These are phyloP conservation scores for Urtica urens DNA, from an alignment of 306 rosid genomes.

Conservation along the genomic window DNA sequence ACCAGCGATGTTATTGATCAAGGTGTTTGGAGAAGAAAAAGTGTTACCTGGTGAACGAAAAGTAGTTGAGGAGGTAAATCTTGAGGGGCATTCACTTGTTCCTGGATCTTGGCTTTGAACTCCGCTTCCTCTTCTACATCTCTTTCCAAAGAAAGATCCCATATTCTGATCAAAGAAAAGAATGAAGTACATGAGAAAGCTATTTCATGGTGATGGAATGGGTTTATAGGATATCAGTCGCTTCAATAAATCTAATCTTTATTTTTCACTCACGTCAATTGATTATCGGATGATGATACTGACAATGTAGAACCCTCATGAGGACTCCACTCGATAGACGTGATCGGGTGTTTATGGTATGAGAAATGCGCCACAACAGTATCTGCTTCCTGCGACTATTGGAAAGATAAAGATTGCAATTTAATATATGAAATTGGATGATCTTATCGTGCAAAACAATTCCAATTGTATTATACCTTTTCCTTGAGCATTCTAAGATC, in stretches of 20 bases:
- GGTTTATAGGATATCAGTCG: background rate
- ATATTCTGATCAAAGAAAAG: conserved; percentile 45
- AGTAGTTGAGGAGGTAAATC: conserved; percentile 96
- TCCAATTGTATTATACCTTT: conserved; percentile 36
- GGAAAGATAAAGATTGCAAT: conserved; percentile 7
- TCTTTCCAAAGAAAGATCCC: conserved; percentile 92
- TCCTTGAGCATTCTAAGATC: conserved; percentile 65
- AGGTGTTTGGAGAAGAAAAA: background rate
- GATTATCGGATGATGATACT: conserved; percentile 83
- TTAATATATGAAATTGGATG: background rate
- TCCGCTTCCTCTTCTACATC: conserved; percentile 96
- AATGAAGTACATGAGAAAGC: conserved; percentile 6
- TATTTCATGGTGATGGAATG: background rate
- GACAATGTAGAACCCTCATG: conserved; percentile 90
- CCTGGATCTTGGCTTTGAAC: conserved; percentile 68
- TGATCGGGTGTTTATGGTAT: conserved; percentile 77
- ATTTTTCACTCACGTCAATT: conserved; percentile 62
- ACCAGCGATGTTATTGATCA: no score
- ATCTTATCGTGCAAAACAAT: background rate
- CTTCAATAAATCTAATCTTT: background rate
- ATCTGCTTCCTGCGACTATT: conserved; percentile 59
- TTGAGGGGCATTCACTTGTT: conserved; percentile 71
- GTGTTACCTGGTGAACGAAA: conserved; percentile 78
- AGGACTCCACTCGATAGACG: conserved; percentile 95
- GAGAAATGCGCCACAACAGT: conserved; percentile 79